Evolutionary conservation across 2,329 filamentous ascomycete genomes (phyloP).

Genomic region (Neoascochyta sp.): DNA sequence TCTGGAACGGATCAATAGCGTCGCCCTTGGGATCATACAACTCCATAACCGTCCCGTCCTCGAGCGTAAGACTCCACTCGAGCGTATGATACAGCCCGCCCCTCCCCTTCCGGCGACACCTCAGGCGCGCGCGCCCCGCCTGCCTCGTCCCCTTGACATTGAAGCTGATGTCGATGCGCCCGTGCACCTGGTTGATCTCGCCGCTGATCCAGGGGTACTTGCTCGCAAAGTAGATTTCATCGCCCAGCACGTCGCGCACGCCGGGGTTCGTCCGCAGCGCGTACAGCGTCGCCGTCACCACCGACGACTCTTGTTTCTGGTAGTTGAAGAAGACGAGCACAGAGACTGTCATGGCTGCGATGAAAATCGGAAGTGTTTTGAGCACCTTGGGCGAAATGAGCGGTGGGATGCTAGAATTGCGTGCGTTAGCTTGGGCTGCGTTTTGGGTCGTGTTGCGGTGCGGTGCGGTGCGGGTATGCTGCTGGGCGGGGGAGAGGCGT

Average conservation of each 20-base stretch:
- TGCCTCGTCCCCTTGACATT: conserved; percentile 75
- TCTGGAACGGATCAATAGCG: conserved; percentile 60
- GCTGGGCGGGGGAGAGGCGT: conserved; percentile 6
- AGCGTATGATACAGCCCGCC: conserved; percentile 77
- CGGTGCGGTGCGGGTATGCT: background rate
- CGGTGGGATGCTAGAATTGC: conserved; percentile 26
- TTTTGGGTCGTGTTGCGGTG: no score
- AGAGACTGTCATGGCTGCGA: conserved; percentile 64
- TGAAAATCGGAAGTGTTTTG: conserved; percentile 76
- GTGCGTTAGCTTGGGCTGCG: conserved; percentile 5
- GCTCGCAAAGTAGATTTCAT: conserved; percentile 55
- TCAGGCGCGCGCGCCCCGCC: conserved; percentile 74
- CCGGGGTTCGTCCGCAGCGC: conserved; percentile 74
- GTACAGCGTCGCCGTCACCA: conserved; percentile 81
- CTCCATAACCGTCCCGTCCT: conserved; percentile 65
- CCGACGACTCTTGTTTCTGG: conserved; percentile 86
- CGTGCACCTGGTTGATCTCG: conserved; percentile 90
- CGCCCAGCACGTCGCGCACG: conserved; percentile 75
- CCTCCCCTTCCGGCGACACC: conserved; percentile 65
- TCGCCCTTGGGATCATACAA: conserved; percentile 62
- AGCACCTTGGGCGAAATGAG: conserved; percentile 31
- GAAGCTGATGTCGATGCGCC: conserved; percentile 82
- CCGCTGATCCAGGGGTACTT: conserved; percentile 49
- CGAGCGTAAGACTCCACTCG: conserved; percentile 79
- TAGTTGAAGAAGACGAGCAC: conserved; percentile 97